Base-by-base conservation (phyloP, 1,284 basidiomycete genomes). In the Microbotryomycetes sp. region DNA sequence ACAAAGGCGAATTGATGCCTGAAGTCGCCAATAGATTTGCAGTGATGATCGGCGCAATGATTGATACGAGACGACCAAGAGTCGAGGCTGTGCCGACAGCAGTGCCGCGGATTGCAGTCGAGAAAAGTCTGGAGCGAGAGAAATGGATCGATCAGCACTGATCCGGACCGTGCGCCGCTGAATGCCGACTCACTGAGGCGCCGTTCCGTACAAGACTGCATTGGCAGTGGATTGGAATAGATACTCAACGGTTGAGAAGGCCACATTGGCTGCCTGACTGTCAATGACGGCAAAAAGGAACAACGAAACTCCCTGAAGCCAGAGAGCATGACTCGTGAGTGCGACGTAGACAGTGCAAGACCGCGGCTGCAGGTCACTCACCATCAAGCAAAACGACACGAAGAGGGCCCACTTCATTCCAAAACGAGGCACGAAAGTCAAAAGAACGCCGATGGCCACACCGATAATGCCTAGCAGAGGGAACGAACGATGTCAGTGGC, bases 71-170 rank as follows among this genome's bases (percentile, higher is more conserved):
- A 12, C 74, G 62, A 3, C 74, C 74, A 12, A 75, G 60, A 0
- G 73, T 73, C 0, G 72, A 72, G 0, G 73, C 71, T 3, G 71
- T 57, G 0, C 75, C 75, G 19, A 63, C 63, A 0, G 72, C 75
- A 0, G 71, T 74, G 1, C 75, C 75, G 36, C 75, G 65, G 1
- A 74, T 70, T 23, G 68, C 58, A 2, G 65, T 52, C 19, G 48
- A 42, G 60, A 69, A 64, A 23, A 42, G 36, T 42, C 36, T 42
- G 15, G 55, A 61, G 3, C 69, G 68, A 32, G 19, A n/a, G n/a
- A n/a, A n/a, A n/a, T n/a, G n/a, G n/a, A n/a, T n/a, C n/a, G n/a
- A n/a, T n/a, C n/a, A n/a, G n/a, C n/a, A n/a, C n/a, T n/a, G n/a
- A n/a, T n/a, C n/a, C n/a, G n/a, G n/a, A n/a, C n/a, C n/a, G n/a